phyloP scores from a whole-genome alignment of 345 rosid genomes.

The Boechera stricta region DNA sequence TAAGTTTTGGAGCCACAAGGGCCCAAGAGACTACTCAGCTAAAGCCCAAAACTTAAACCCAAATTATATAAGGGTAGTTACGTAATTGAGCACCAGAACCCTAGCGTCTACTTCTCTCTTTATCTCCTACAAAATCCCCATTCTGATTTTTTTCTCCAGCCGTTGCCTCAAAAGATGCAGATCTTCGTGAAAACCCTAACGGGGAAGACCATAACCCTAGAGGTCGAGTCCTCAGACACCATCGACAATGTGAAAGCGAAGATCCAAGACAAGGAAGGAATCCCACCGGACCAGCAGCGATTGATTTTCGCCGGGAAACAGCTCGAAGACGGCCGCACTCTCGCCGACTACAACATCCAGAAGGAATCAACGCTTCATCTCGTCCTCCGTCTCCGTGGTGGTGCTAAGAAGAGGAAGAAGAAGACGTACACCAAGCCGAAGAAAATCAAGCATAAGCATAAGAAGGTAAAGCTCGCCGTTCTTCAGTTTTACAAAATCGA shows the following conservation, averaged over 20 bases:
- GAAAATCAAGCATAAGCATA: slow-evolving; percentile 49
- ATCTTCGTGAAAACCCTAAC: slow-evolving; percentile 83
- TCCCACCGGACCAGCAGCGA: slow-evolving; percentile 48
- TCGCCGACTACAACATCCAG: slow-evolving; percentile 52
- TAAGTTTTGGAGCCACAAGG: not conserved
- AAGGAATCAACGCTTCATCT: slow-evolving; percentile 52
- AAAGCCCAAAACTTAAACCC: not conserved
- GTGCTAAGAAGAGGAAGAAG: slow-evolving; percentile 53
- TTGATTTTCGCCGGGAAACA: slow-evolving; percentile 48
- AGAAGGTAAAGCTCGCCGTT: slow-evolving; percentile 48
- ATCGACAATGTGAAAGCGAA: slow-evolving; percentile 51
- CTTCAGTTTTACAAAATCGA: slow-evolving; percentile 47
- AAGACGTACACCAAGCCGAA: slow-evolving; percentile 50
- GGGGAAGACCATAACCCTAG: slow-evolving; percentile 76
- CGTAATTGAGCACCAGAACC: slow-evolving; percentile 30
- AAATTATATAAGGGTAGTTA: slow-evolving; percentile 13
- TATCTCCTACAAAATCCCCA: not conserved
- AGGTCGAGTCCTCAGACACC: slow-evolving; percentile 51
- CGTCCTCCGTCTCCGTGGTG: slow-evolving; percentile 52
- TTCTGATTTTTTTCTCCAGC: not conserved
- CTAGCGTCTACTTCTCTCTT: slow-evolving; percentile 4
- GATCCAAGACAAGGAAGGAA: slow-evolving; percentile 50
- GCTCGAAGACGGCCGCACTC: slow-evolving; percentile 47
- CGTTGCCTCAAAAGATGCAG: slow-evolving; percentile 55
- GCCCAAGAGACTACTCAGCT: not conserved